Percentiles rank a stretch among this genome's conserved stretches.
phyloP scores from a whole-genome alignment of 345 rosid genomes.

The Lepidium didymum region DNA sequence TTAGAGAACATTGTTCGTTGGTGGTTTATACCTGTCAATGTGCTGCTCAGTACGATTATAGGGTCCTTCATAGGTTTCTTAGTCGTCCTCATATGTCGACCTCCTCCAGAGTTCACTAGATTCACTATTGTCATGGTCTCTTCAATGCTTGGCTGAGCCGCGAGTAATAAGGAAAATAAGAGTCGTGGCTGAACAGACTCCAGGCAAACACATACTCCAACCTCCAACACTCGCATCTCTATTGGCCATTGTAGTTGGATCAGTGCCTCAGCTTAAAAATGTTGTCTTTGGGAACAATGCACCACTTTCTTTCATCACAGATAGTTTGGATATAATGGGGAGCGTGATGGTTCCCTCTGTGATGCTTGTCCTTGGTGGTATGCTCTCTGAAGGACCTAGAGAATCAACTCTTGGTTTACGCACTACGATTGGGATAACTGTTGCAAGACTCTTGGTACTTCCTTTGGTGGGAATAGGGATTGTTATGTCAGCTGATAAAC shows the following conservation, averaged over 20 bases:
- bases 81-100: constrained; percentile 71
- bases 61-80: constrained; percentile 63
- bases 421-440: constrained; percentile 60
- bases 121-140: constrained; percentile 73
- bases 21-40: constrained; percentile 97
- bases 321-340: constrained; percentile 75
- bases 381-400: constrained; percentile 90
- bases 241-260: constrained; percentile 69
- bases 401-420: constrained; percentile 72
- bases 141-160: constrained; percentile 79
- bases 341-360: constrained; percentile 95
- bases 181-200: constrained; percentile 85
- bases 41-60: constrained; percentile 52
- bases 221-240: constrained; percentile 90
- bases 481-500: constrained; percentile 47
- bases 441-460: constrained; percentile 85
- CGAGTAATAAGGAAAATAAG: constrained; percentile 83
- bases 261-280: constrained; percentile 64
- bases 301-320: constrained; percentile 72
- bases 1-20: constrained; percentile 43
- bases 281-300: constrained; percentile 73
- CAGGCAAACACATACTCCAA: constrained; percentile 80
- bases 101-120: constrained; percentile 70
- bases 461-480: constrained; percentile 76
- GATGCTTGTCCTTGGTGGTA: constrained; percentile 94